These are phyloP conservation scores for Xylariales sp. DNA, from an alignment of 2,329 filamentous ascomycete species.

Conservation along the genomic window DNA sequence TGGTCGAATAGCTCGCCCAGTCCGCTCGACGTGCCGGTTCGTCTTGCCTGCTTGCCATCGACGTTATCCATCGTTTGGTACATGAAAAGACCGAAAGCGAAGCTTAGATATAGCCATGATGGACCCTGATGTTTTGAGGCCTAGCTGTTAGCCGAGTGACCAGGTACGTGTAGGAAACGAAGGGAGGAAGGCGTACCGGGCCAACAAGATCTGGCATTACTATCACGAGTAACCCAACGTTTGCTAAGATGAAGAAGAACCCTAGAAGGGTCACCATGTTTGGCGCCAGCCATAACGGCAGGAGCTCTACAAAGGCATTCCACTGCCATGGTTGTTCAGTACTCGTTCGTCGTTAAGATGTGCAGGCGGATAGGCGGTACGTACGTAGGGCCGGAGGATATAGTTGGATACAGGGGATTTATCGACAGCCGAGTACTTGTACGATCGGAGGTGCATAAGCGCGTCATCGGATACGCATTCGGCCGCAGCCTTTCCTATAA, in stretches of 20 bases:
- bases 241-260: constrained; percentile 92
- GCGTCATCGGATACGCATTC: constrained; percentile 90
- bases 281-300: constrained; percentile 95
- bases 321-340: constrained; percentile 70
- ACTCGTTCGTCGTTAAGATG: constrained; percentile 22
- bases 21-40: constrained; percentile 94
- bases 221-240: constrained; percentile 78
- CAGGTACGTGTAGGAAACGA: neutral
- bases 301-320: constrained; percentile 92
- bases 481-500: constrained; percentile 65
- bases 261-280: constrained; percentile 97
- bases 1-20: constrained; percentile 98
- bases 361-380: constrained; percentile 49
- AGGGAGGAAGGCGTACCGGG: constrained; percentile 69
- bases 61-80: constrained; percentile 99
- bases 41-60: constrained; percentile 95
- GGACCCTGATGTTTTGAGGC: constrained; percentile 68
- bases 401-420: constrained; percentile 94
- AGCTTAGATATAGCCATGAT: constrained; percentile 94
- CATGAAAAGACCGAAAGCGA: constrained; percentile 96
- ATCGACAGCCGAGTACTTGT: constrained; percentile 98
- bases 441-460: constrained; percentile 88
- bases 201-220: constrained; percentile 91
- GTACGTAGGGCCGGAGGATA: constrained; percentile 93
- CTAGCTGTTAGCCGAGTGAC: constrained; percentile 21